phyloP scores from a whole-genome alignment of 148 eudicot species.

The Polygonum maritimum region DNA sequence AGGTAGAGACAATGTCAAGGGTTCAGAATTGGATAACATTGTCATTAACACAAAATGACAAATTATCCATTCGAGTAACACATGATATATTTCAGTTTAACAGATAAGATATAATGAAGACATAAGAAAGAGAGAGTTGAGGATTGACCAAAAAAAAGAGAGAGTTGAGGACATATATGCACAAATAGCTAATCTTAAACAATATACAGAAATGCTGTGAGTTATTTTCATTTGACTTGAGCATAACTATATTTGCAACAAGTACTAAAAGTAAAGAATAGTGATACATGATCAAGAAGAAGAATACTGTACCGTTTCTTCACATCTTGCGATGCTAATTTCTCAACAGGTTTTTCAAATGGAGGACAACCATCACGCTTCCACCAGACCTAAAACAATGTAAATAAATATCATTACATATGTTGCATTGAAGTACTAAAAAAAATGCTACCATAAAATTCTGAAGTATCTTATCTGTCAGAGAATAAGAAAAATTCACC shows the following conservation, averaged over 20 bases:
- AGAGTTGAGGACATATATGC: background rate
- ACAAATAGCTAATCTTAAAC: background rate
- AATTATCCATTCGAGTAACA: background rate
- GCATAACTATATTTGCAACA: background rate
- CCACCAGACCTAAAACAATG: constrained; percentile 82
- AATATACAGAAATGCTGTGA: background rate
- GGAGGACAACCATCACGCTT: constrained; percentile 97
- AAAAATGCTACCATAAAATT: background rate
- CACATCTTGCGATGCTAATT: constrained; percentile 53
- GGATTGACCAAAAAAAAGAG: too few relatives aligned
- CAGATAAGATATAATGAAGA: background rate
- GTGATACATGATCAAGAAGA: background rate
- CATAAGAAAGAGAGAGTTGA: background rate
- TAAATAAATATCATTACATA: background rate
- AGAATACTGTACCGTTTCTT: constrained; percentile 62
- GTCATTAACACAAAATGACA: background rate
- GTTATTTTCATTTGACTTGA: background rate
- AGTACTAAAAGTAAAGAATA: background rate
- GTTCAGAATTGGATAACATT: background rate
- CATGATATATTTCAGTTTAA: background rate
- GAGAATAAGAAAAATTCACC: background rate
- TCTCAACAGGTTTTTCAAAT: constrained; percentile 73
- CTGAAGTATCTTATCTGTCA: background rate
- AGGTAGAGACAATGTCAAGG: background rate
- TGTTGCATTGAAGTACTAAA: background rate